Conservation (phyloP, 108 stramenopile genomes). For the Bacterosira constricta region DNA sequence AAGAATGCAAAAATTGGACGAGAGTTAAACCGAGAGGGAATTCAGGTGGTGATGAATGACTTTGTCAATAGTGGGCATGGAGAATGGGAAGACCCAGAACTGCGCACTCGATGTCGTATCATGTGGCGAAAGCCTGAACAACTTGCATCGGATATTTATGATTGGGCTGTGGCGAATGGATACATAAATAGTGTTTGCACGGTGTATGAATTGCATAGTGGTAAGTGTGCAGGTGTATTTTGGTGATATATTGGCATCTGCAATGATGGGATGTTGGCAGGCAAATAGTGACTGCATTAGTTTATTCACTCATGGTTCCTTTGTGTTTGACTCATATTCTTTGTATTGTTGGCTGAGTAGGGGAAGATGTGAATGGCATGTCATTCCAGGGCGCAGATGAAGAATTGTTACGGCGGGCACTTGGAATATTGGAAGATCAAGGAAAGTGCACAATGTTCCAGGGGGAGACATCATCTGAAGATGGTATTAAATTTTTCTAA, state of each 20-base stretch:
- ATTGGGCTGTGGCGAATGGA: conserved; percentile 79
- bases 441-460: conserved; percentile 83
- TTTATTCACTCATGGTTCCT: background rate
- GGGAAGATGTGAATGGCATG: conserved; percentile 90
- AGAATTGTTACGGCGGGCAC: conserved; percentile 76
- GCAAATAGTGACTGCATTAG: background rate
- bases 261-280: too few species aligned
- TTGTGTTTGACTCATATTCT: background rate
- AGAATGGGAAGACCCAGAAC: conserved; percentile 80
- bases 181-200: conserved; percentile 83
- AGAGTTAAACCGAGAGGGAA: conserved; percentile 55
- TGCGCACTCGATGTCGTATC: conserved; percentile 71
- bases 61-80: conserved; percentile 76
- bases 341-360: conserved; percentile 12
- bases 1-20: conserved; percentile 70
- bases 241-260: background rate
- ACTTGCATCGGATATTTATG: conserved; percentile 83
- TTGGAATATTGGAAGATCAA: conserved; percentile 75
- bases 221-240: conserved; percentile 15
- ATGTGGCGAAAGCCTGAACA: conserved; percentile 89
- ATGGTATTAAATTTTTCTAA: conserved; percentile 89
- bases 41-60: conserved; percentile 63
- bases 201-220: conserved; percentile 83
- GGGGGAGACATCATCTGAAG: conserved; percentile 83
- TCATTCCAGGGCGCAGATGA: conserved; percentile 89